phyloP scores from a whole-genome alignment of 2,329 filamentous ascomycete species.

The Aspergillus viridinutans region DNA sequence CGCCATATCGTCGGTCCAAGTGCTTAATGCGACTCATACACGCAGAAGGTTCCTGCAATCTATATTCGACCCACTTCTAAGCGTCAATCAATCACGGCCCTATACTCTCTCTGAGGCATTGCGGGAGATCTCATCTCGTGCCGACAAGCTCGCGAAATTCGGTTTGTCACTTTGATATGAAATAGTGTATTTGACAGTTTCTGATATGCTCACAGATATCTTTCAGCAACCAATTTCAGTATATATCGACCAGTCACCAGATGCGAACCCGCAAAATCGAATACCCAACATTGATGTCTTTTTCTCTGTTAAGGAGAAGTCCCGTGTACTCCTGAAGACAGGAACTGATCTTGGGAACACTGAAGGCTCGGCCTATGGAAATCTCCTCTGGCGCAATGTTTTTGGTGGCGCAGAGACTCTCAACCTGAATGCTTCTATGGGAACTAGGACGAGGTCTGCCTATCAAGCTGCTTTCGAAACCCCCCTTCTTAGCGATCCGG shows the following conservation, averaged over 20 bases:
- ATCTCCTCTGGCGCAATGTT: slow-evolving; percentile 82
- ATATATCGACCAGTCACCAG: slow-evolving; percentile 72
- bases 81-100: slow-evolving; percentile 59
- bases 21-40: slow-evolving; percentile 81
- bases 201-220: slow-evolving; percentile 58
- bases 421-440: slow-evolving; percentile 79
- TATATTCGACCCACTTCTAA: slow-evolving; percentile 73
- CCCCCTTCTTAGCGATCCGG: slow-evolving; percentile 78
- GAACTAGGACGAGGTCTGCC: slow-evolving; percentile 84
- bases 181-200: neutral
- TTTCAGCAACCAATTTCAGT: slow-evolving; percentile 79
- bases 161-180: slow-evolving; percentile 51
- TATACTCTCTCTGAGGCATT: slow-evolving; percentile 81
- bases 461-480: slow-evolving; percentile 84
- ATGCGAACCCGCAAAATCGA: slow-evolving; percentile 61
- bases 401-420: slow-evolving; percentile 91
- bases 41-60: slow-evolving; percentile 76
- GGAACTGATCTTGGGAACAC: slow-evolving; percentile 92
- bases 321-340: slow-evolving; percentile 82
- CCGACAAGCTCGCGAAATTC: slow-evolving; percentile 72
- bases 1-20: slow-evolving; percentile 77
- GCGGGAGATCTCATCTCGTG: slow-evolving; percentile 63
- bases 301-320: slow-evolving; percentile 72
- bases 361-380: slow-evolving; percentile 89
- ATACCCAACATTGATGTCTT: slow-evolving; percentile 74